Evolutionary conservation across 108 stramenopile species (phyloP).

Genomic region (Cyclotella choctawhatcheeana): DNA sequence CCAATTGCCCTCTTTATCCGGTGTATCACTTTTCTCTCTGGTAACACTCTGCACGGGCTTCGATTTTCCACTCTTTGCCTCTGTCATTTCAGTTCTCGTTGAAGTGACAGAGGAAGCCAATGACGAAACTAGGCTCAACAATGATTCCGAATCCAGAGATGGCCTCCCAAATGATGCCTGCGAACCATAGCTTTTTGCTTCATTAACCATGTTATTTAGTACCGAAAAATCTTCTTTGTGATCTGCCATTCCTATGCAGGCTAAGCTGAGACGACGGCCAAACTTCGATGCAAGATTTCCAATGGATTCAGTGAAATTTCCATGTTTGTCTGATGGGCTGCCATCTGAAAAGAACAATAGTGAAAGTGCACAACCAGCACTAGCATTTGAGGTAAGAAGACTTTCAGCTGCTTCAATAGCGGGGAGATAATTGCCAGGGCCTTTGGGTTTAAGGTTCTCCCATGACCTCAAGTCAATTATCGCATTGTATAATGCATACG

Average conservation of each 20-base stretch:
- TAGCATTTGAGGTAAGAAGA: conserved; percentile 21
- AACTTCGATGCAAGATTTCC: conserved; percentile 44
- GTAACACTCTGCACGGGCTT: conserved; percentile 46
- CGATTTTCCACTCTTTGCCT: conserved; percentile 35
- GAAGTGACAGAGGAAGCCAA: conserved; percentile 47
- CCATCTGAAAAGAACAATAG: conserved; percentile 32
- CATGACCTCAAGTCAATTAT: conserved; percentile 48
- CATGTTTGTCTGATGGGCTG: conserved; percentile 24
- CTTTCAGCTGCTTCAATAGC: conserved; percentile 49
- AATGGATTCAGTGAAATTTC: conserved; percentile 19
- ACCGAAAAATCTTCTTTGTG: conserved; percentile 53
- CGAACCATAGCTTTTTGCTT: conserved; percentile 47
- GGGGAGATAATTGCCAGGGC: conserved; percentile 56
- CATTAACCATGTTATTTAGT: conserved; percentile 49
- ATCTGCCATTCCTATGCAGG: conserved; percentile 57
- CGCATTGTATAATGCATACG: conserved; percentile 51
- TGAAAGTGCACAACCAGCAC: conserved; percentile 36
- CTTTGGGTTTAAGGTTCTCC: conserved; percentile 11
- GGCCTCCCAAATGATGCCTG: conserved; percentile 49
- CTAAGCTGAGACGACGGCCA: conserved; percentile 56
- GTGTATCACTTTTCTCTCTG: conserved; percentile 43
- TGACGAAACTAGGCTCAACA: conserved; percentile 41
- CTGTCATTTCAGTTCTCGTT: conserved; percentile 60
- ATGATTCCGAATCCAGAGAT: conserved; percentile 35
- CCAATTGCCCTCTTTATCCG: conserved; percentile 42